Conservation (phyloP, 805 yeast genomes). For the Wickerhamiella kurtzmanii region DNA sequence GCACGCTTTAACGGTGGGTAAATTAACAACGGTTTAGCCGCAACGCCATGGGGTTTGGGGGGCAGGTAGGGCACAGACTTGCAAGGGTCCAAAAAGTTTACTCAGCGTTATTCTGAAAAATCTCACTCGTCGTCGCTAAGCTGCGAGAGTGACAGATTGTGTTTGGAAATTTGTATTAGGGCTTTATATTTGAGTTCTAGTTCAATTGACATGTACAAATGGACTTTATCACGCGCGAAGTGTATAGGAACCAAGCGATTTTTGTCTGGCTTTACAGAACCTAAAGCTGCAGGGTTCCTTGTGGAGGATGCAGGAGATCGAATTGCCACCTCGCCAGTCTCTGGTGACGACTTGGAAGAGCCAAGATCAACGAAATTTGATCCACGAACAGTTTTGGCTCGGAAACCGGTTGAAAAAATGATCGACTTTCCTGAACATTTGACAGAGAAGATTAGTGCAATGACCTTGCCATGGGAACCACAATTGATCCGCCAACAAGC, state of each 20-base stretch:
- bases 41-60: background rate
- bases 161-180: too few species aligned
- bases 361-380: slow-evolving; percentile 39
- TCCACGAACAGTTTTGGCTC: slow-evolving; percentile 43
- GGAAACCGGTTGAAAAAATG: slow-evolving; percentile 36
- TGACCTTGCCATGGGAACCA: slow-evolving; percentile 52
- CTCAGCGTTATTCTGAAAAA: background rate
- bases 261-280: background rate
- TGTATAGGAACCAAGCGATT: background rate
- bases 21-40: background rate
- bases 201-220: background rate
- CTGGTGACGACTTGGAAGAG: too few species aligned
- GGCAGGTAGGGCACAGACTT: background rate
- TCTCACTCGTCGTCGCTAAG: background rate
- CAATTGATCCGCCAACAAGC: slow-evolving; percentile 49
- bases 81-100: too few species aligned
- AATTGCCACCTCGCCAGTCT: too few species aligned
- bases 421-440: slow-evolving; percentile 44
- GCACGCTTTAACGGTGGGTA: too few species aligned
- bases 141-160: too few species aligned
- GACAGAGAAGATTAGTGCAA: slow-evolving; percentile 45
- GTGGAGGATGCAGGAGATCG: too few species aligned
- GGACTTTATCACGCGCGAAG: background rate
- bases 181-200: too few species aligned
- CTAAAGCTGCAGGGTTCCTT: background rate